Conservation (phyloP, 1,284 basidiomycete genomes). For the Mycosarcoma maydis region DNA sequence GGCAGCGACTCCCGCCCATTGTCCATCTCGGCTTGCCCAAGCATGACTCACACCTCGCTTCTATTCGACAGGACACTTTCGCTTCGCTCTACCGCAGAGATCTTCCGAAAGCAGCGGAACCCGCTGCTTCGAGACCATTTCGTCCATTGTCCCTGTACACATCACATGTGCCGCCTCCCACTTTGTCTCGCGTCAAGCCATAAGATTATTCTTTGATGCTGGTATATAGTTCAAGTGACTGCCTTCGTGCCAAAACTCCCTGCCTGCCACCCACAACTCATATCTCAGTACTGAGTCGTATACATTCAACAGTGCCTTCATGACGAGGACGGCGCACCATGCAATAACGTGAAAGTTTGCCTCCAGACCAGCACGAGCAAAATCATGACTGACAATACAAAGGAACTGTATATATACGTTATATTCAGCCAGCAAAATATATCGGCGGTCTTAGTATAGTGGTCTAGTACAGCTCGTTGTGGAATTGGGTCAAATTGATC, state of each 20-base stretch:
- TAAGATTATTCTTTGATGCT: no score
- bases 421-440: not conserved
- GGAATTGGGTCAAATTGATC: conserved; percentile 1
- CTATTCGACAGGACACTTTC: conserved; percentile 7
- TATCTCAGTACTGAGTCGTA: no score
- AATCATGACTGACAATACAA: no score
- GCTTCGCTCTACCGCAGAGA: conserved; percentile 27
- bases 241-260: no score
- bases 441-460: conserved; percentile 22
- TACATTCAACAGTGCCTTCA: no score
- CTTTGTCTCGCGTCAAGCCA: conserved; percentile 3
- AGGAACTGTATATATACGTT: conserved; percentile 10
- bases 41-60: conserved; percentile 1
- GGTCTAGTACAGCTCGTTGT: conserved; percentile 40
- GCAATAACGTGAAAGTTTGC: no score
- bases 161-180: conserved; percentile 11
- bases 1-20: conserved; percentile 22
- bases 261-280: no score
- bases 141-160: conserved; percentile 31
- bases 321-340: no score
- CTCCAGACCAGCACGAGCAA: no score
- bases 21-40: conserved; percentile 21
- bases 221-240: no score
- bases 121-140: conserved; percentile 7
- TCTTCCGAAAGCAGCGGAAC: not conserved